These are phyloP conservation scores for Mycena belliarum DNA, from an alignment of 768 basidiomycete species.

Conservation along the genomic window DNA sequence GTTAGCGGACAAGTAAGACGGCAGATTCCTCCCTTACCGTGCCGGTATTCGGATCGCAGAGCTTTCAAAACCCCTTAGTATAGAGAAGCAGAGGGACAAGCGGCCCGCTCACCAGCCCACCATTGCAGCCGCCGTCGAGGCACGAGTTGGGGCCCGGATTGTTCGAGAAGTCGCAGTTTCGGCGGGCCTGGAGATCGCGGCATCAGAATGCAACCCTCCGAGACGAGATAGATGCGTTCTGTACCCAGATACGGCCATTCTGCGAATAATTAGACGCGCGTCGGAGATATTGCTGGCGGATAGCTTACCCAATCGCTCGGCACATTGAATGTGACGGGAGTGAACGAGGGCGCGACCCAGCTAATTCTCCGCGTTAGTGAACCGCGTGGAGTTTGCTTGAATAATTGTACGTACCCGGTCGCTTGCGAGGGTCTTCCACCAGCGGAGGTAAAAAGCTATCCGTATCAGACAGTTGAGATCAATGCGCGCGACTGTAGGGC, in stretches of 20 bases:
- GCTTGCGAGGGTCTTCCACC: conserved; percentile 11
- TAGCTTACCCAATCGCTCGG: conserved; percentile 9
- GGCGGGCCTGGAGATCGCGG: conserved; percentile 26
- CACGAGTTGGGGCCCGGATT: conserved; percentile 45
- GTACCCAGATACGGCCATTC: conserved; percentile 16
- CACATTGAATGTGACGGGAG: conserved; percentile 4
- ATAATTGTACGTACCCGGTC: neutral
- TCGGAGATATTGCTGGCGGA: neutral
- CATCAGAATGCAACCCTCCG: no score
- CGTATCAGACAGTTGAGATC: no score
- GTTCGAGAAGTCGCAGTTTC: conserved; percentile 48
- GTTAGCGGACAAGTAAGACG: neutral
- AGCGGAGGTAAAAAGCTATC: conserved; percentile 11
- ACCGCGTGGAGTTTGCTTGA: no score
- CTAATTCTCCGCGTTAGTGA: neutral
- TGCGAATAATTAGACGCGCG: neutral
- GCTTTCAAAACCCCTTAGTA: neutral
- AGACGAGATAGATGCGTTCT: neutral
- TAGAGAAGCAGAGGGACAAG: neutral
- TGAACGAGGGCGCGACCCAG: conserved; percentile 3
- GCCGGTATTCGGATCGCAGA: conserved; percentile 41
- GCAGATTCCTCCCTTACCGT: conserved; percentile 21
- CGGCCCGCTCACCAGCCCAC: conserved; percentile 37
- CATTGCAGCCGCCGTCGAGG: conserved; percentile 51
- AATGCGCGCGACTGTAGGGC: neutral